Evolutionary conservation across 495 filamentous ascomycete genomes (phyloP).

Genomic region (Mytilinidion resinicola): DNA sequence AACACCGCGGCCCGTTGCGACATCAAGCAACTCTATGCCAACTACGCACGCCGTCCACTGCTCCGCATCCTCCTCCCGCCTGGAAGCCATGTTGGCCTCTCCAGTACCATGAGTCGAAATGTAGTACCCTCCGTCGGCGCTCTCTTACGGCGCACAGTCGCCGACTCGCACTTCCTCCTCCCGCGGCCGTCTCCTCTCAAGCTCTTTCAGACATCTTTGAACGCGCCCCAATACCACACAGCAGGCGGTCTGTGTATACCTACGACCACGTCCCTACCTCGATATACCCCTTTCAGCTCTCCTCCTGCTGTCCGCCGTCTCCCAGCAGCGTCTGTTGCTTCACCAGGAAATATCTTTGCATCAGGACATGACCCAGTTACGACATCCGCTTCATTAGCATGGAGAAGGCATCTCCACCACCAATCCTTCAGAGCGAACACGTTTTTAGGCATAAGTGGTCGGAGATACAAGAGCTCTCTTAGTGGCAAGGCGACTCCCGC

Average conservation of each 20-base stretch:
- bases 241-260: background rate
- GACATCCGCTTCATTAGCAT: slow-evolving; percentile 11
- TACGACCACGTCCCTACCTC: background rate
- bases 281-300: background rate
- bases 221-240: background rate
- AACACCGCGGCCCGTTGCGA: too few species aligned
- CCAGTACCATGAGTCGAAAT: slow-evolving; percentile 45
- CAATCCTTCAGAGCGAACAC: background rate
- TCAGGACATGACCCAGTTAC: slow-evolving; percentile 8
- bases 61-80: too few species aligned
- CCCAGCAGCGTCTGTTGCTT: background rate
- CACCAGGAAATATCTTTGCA: background rate
- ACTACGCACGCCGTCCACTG: background rate
- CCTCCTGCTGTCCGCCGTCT: background rate
- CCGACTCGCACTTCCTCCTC: slow-evolving; percentile 10
- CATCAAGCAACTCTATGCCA: too few species aligned
- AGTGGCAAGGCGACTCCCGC: slow-evolving; percentile 30
- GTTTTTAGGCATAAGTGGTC: slow-evolving; percentile 1
- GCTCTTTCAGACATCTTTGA: background rate
- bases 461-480: slow-evolving; percentile 43
- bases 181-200: background rate
- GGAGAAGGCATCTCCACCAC: slow-evolving; percentile 6
- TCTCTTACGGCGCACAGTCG: slow-evolving; percentile 41
- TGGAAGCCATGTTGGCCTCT: slow-evolving; percentile 24
- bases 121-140: slow-evolving; percentile 47